phyloP scores from a whole-genome alignment of 225 moss, liverwort and hornwort genomes.

The Physcomitrellopsis africana region DNA sequence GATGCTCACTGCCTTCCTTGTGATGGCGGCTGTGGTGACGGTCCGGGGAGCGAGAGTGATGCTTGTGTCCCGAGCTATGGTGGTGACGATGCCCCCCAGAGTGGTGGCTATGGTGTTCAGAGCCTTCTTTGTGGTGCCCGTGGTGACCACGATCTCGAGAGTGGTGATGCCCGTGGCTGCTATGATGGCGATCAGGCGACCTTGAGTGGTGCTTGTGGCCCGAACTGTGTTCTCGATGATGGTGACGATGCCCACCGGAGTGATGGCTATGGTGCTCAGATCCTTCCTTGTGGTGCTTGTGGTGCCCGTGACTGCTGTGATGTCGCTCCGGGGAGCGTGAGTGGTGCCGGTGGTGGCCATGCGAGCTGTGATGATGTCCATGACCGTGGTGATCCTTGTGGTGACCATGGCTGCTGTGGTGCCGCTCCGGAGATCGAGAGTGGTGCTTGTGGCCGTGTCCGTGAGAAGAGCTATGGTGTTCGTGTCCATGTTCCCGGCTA shows the following conservation, averaged over 20 bases:
- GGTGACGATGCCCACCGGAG: slow-evolving; percentile 28
- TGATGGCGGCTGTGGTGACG: slow-evolving; percentile 18
- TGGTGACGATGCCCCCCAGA: slow-evolving; percentile 25
- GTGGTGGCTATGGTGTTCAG: slow-evolving; percentile 36
- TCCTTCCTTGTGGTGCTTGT: slow-evolving; percentile 35
- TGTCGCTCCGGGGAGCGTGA: slow-evolving; percentile 46
- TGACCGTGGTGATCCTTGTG: slow-evolving; percentile 19
- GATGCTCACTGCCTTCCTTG: slow-evolving; percentile 12
- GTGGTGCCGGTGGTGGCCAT: slow-evolving; percentile 20
- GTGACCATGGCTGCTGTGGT: slow-evolving; percentile 21
- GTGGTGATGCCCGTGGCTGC: slow-evolving; percentile 21
- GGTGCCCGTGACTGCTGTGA: slow-evolving; percentile 38
- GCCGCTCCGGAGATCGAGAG: slow-evolving; percentile 32
- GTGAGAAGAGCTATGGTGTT: slow-evolving; percentile 7
- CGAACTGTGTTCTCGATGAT: slow-evolving; percentile 23
- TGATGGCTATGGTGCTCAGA: slow-evolving; percentile 39
- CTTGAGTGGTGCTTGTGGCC: slow-evolving; percentile 40
- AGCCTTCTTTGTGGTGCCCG: slow-evolving; percentile 26
- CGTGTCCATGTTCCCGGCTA: neutral
- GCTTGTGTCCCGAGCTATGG: slow-evolving; percentile 22
- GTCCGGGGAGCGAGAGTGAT: slow-evolving; percentile 26
- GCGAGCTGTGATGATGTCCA: slow-evolving; percentile 39
- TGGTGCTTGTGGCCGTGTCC: slow-evolving; percentile 7
- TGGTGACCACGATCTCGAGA: slow-evolving; percentile 15
- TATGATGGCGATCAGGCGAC: slow-evolving; percentile 41